A percentile compares a stretch with the other conserved stretches of the same genome.
Conservation (phyloP, 2,329 filamentous ascomycete genomes). For the Nectriaceae sp. region DNA sequence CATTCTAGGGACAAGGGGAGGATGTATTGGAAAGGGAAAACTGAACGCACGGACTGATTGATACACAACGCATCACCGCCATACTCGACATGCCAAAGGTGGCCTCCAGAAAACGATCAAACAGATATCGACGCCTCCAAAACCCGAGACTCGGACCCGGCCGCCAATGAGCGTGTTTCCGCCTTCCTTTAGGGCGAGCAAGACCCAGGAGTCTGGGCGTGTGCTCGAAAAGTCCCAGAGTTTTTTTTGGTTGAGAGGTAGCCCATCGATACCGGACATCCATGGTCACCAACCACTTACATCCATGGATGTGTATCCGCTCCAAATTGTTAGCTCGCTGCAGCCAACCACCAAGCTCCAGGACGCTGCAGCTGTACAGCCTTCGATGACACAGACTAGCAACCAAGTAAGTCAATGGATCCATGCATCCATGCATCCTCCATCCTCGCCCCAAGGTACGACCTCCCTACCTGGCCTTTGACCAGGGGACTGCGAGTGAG, state of each 20-base stretch:
- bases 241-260: not conserved
- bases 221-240: not conserved
- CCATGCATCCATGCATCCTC: not conserved
- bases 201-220: not conserved
- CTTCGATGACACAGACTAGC: not conserved
- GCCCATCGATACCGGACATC: not conserved
- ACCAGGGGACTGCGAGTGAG: not conserved
- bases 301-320: not conserved
- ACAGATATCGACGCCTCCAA: not conserved
- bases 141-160: not conserved
- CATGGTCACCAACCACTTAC: not conserved
- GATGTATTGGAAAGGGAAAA: not conserved
- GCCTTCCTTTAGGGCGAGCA: too few species aligned
- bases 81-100: not conserved
- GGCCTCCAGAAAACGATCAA: not conserved
- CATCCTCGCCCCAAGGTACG: not conserved
- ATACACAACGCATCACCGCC: not conserved
- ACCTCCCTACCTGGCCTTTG: not conserved
- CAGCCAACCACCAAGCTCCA: slow-evolving; percentile 1
- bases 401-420: not conserved
- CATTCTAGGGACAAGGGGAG: not conserved
- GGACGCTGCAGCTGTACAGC: not conserved
- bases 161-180: not conserved
- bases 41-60: not conserved
- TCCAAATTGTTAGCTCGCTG: not conserved